Conservation (phyloP, 2,329 filamentous ascomycete genomes). For the Metarhizium robertsii region DNA sequence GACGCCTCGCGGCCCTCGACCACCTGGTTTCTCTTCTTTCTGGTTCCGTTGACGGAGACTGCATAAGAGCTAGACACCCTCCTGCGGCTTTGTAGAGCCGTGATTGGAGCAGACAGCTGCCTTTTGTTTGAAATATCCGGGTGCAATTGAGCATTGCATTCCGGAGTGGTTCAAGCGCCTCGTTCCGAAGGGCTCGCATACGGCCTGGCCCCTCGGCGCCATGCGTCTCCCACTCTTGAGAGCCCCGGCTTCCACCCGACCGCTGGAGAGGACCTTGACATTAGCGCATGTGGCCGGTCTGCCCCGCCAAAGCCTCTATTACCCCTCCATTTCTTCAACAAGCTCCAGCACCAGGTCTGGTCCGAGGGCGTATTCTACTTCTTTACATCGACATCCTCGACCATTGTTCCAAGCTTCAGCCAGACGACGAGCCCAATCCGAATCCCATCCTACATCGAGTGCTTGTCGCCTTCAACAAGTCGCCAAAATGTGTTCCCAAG, state of each 20-base stretch:
- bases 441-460: background rate
- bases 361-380: constrained; percentile 3
- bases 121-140: too few relatives aligned
- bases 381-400: constrained; percentile 5
- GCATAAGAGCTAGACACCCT: too few relatives aligned
- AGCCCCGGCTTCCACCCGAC: background rate
- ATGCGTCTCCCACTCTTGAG: background rate
- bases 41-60: too few relatives aligned
- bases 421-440: background rate
- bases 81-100: too few relatives aligned
- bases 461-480: background rate
- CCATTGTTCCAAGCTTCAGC: background rate
- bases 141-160: too few relatives aligned
- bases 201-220: background rate
- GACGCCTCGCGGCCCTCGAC: background rate
- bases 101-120: too few relatives aligned
- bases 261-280: background rate
- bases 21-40: too few relatives aligned
- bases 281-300: background rate
- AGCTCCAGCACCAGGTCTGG: background rate
- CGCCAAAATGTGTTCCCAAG: constrained; percentile 50
- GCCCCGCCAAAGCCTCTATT: constrained; percentile 3
- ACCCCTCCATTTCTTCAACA: constrained; percentile 1
- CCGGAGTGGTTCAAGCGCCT: too few relatives aligned
- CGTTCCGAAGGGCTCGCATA: too few relatives aligned